Conservation (phyloP, 257 asterid genomes). For the Scutellaria minor region DNA sequence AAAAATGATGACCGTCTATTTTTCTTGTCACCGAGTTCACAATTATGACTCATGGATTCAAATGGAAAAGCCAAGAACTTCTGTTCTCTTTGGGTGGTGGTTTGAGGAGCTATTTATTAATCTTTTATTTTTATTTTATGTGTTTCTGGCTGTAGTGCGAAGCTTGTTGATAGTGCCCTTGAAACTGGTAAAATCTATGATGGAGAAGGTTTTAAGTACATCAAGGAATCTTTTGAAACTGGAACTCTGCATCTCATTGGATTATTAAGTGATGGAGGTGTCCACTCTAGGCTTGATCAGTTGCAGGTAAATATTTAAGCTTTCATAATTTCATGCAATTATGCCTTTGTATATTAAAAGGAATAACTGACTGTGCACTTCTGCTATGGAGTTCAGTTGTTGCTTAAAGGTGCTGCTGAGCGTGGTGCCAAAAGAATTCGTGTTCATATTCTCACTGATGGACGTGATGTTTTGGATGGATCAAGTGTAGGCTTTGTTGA, state of each 20-base stretch:
- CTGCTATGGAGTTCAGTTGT: slow-evolving; percentile 55
- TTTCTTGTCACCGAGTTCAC: not conserved
- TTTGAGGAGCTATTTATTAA: slow-evolving; percentile 15
- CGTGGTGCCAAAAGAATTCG: slow-evolving; percentile 93
- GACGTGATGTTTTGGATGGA: slow-evolving; percentile 98
- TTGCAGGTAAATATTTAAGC: slow-evolving; percentile 55
- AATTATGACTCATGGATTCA: not conserved
- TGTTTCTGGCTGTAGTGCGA: slow-evolving; percentile 54
- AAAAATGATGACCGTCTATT: not conserved
- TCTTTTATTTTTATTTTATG: not conserved
- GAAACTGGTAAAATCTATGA: slow-evolving; percentile 81
- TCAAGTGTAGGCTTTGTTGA: slow-evolving; percentile 86
- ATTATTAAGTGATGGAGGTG: slow-evolving; percentile 92
- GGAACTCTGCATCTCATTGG: slow-evolving; percentile 93
- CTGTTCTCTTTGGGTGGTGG: not conserved
- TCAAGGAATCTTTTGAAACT: slow-evolving; percentile 68
- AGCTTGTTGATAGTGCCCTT: slow-evolving; percentile 94
- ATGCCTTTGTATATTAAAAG: not conserved
- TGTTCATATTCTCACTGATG: slow-evolving; percentile 88
- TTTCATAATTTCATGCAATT: slow-evolving; percentile 1
- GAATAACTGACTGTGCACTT: slow-evolving; percentile 25
- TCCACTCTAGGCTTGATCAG: slow-evolving; percentile 88
- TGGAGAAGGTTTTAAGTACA: slow-evolving; percentile 78
- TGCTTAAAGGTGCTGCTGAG: slow-evolving; percentile 84
- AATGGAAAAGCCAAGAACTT: not conserved